A percentile compares a stretch with the other conserved stretches of the same genome.
Evolutionary conservation across 202 grass and related monocot species (phyloP).

Genomic region (Musa balbisiana): DNA sequence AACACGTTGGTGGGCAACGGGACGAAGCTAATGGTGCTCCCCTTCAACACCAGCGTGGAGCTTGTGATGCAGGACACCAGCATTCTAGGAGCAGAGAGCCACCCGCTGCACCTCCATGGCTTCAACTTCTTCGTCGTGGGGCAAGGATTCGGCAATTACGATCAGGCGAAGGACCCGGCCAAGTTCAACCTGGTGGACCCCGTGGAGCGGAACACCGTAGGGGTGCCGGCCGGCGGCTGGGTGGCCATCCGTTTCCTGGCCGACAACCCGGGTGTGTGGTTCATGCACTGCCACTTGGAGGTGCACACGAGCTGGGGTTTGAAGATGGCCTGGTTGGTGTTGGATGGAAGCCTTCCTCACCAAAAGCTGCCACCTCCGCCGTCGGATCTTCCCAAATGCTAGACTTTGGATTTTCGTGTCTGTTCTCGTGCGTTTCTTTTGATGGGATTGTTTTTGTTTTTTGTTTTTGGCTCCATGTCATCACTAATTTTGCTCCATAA

Average conservation of each 20-base stretch:
- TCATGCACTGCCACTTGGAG: slow-evolving; percentile 52
- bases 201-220: slow-evolving; percentile 72
- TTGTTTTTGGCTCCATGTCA: no score
- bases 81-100: slow-evolving; percentile 38
- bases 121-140: slow-evolving; percentile 9
- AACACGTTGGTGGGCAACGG: slow-evolving; percentile 57
- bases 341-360: slow-evolving; percentile 39
- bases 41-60: slow-evolving; percentile 48
- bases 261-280: slow-evolving; percentile 62
- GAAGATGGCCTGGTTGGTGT: slow-evolving; percentile 63
- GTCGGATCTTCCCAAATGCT: slow-evolving; percentile 59
- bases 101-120: slow-evolving; percentile 1
- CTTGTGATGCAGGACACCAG: slow-evolving; percentile 85
- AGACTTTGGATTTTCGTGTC: not conserved
- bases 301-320: slow-evolving; percentile 73
- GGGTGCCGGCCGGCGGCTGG: slow-evolving; percentile 68
- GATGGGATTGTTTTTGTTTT: no score
- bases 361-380: slow-evolving; percentile 63
- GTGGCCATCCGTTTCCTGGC: slow-evolving; percentile 62
- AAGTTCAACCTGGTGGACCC: slow-evolving; percentile 67
- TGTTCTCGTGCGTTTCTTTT: no score
- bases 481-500: no score
- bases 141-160: not conserved
- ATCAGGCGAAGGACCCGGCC: slow-evolving; percentile 6
- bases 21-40: slow-evolving; percentile 53